A percentile compares a stretch with the other conserved stretches of the same genome.
phyloP scores from a whole-genome alignment of 1,284 basidiomycete genomes.

The Athelia psychrophila region DNA sequence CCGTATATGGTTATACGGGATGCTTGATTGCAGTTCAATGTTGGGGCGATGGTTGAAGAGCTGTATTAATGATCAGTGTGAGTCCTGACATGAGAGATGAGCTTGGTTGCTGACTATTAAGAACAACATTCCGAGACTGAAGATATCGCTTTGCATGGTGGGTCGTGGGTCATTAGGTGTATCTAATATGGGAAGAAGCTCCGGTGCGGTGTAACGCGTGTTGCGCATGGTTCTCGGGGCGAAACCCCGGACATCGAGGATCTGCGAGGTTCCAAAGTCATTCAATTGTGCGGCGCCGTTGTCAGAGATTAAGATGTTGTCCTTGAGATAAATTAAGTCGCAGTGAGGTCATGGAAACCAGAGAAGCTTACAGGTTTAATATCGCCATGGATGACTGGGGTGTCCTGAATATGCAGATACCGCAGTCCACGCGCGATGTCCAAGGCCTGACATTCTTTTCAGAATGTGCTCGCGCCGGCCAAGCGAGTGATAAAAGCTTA shows the following conservation, averaged over 20 bases:
- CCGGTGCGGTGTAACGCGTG: slow-evolving; percentile 23
- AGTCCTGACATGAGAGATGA: background rate
- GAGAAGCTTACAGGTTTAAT: slow-evolving; percentile 5
- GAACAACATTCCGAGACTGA: slow-evolving; percentile 20
- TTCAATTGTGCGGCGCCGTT: slow-evolving; percentile 14
- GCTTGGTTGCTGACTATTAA: slow-evolving; percentile 16
- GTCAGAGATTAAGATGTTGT: slow-evolving; percentile 19
- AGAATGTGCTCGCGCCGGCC: background rate
- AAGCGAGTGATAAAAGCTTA: background rate
- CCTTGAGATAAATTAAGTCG: slow-evolving; percentile 9
- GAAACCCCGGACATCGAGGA: slow-evolving; percentile 18
- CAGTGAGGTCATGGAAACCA: background rate
- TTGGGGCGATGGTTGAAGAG: background rate
- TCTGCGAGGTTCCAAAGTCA: slow-evolving; percentile 17
- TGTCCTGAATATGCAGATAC: background rate
- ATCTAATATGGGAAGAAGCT: slow-evolving; percentile 9
- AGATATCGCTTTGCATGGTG: slow-evolving; percentile 17
- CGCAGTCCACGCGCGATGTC: slow-evolving; percentile 1
- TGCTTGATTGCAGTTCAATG: background rate
- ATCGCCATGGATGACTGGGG: slow-evolving; percentile 17
- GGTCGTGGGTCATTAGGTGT: slow-evolving; percentile 5
- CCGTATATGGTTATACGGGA: background rate
- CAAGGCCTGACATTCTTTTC: background rate
- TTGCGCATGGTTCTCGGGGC: slow-evolving; percentile 18
- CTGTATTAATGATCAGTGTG: background rate